Evolutionary conservation across 169 alveolate species (phyloP).

Genomic region (Plasmodium ovale): DNA sequence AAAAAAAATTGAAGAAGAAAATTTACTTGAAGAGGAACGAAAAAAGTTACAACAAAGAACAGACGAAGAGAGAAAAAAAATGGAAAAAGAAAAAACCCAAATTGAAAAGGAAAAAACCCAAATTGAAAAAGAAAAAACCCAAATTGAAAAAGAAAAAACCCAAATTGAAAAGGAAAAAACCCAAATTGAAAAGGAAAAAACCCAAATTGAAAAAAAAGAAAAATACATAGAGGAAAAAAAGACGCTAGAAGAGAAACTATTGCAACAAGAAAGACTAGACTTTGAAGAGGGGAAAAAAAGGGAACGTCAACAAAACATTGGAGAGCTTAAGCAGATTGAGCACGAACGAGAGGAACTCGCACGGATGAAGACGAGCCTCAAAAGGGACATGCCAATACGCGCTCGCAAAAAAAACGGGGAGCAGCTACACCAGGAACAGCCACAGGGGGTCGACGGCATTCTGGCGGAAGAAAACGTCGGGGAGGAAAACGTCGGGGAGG

Average conservation of each 20-base stretch:
- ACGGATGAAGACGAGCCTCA: background rate
- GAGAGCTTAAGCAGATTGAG: background rate
- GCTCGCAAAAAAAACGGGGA: too few relatives aligned
- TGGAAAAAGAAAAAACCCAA: background rate
- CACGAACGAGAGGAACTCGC: background rate
- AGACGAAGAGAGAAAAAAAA: background rate
- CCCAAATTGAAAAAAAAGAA: background rate
- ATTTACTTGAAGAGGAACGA: background rate
- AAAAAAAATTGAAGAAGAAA: conserved; percentile 7
- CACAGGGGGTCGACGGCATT: too few relatives aligned
- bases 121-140: background rate
- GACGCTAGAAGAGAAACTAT: background rate
- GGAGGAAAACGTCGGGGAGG: too few relatives aligned
- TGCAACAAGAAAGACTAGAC: background rate
- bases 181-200: background rate
- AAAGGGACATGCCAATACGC: too few relatives aligned
- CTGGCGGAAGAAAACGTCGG: too few relatives aligned
- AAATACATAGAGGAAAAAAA: background rate
- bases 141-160: background rate
- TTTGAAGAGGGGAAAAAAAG: background rate
- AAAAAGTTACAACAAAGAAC: too few relatives aligned
- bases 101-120: background rate
- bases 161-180: background rate
- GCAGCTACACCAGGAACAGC: too few relatives aligned
- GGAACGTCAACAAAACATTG: background rate